A percentile compares a stretch with the other conserved stretches of the same genome.
These are phyloP conservation scores for Salmacisia buchloeana DNA, from an alignment of 1,284 basidiomycete genomes.

Conservation along the genomic window DNA sequence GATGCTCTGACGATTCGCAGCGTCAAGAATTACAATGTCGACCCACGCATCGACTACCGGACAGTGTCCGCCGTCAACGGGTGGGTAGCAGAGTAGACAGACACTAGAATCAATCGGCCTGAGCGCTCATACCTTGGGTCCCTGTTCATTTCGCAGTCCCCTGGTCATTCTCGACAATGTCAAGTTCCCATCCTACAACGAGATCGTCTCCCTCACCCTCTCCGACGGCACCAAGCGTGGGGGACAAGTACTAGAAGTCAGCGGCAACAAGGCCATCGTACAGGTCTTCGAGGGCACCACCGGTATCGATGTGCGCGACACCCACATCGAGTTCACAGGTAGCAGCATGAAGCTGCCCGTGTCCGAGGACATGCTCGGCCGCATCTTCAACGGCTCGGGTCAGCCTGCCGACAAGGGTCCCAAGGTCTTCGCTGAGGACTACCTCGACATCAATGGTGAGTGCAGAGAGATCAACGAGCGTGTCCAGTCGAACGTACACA, in stretches of 20 bases:
- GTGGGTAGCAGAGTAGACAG: conserved; percentile 55
- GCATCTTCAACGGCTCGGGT: conserved; percentile 98
- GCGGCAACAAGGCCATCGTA: conserved; percentile 97
- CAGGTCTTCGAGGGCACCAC: conserved; percentile 97
- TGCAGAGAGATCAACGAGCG: no score
- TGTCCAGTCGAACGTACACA: no score
- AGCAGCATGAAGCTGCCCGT: conserved; percentile 98
- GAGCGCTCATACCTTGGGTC: conserved; percentile 17
- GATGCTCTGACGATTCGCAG: conserved; percentile 8
- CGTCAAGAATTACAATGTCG: conserved; percentile 56
- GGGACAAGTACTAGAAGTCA: conserved; percentile 96
- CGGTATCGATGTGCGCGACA: conserved; percentile 93
- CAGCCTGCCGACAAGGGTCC: conserved; percentile 97
- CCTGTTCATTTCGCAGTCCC: conserved; percentile 31
- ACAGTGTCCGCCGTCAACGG: conserved; percentile 96
- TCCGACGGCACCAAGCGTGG: conserved; percentile 92
- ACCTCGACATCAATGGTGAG: conserved; percentile 96
- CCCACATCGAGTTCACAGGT: conserved; percentile 96
- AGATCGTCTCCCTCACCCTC: conserved; percentile 92
- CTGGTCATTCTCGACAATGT: conserved; percentile 97
- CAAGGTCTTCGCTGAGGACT: conserved; percentile 98
- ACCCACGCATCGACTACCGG: conserved; percentile 90
- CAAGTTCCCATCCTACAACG: conserved; percentile 99
- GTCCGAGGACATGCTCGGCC: conserved; percentile 98
- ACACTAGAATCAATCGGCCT: not conserved